Base-by-base conservation (phyloP, 2,329 filamentous ascomycete genomes). In the Ophiocordyceps robertsii region DNA sequence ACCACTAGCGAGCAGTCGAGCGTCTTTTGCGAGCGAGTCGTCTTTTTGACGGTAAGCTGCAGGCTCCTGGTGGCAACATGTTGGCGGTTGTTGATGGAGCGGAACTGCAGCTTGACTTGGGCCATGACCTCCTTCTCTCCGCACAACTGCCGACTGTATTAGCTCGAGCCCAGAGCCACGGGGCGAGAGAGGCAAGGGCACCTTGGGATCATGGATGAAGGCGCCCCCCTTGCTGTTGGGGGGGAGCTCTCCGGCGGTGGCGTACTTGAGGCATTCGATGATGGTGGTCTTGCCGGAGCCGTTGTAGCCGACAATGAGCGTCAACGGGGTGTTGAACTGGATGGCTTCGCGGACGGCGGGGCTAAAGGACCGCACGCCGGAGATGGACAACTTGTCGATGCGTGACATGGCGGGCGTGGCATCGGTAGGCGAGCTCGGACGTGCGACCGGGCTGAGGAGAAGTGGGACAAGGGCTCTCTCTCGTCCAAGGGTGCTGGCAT, bases 281-380 rank as follows among this genome's bases (percentile, higher is more conserved):
- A 98, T 95, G 44, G 92, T 96, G 10, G 92, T 98, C 68, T 98
- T 98, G 47, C 92, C 92, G 1, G 90, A 96, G 43, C 92, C 92
- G 67, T 98, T 98, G 64, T 88, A 86, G 45, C 92, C 92, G 45
- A 98, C 93, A 52, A 98, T 98, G 47, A 98, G 74, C 12, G 92
- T 98, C 44, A 98, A 73, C 24, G 92, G 93, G 1, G 85, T 83
- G 50, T 88, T 80, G 61, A 98, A 96, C 52, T 83, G 74, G 47
- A 96, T 94, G 32, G 76, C 82, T 64, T 95, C 84, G 49, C 74
- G 74, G 46, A 73, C 69, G 37, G 72, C 70, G 49, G 84, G 82
- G 61, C 83, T 84, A 60, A 96, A 96, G 44, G 90, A 95, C 52
- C 90, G 86, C 51, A 77, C 64, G 51, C 88, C 90, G 58, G 80